These are phyloP conservation scores for Boletus mariae DNA, from an alignment of 1,284 basidiomycete species.

Conservation along the genomic window DNA sequence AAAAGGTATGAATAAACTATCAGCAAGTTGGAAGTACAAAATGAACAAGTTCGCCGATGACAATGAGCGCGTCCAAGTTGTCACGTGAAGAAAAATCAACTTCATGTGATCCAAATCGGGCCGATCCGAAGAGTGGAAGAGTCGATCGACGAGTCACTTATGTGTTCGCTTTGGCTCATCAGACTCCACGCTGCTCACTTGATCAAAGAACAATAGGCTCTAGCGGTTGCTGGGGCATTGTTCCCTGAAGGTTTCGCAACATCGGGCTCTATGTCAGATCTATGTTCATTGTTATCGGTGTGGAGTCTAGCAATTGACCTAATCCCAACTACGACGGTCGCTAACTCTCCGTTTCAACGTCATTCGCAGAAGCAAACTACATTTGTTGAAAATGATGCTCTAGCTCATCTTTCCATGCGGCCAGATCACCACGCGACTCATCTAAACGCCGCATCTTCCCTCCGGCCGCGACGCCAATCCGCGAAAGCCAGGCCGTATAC, in stretches of 20 bases:
- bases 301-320: too few species aligned
- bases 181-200: too few species aligned
- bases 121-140: too few species aligned
- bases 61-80: slow-evolving; percentile 5
- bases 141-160: too few species aligned
- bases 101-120: too few species aligned
- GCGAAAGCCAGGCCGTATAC: slow-evolving; percentile 27
- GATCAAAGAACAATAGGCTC: too few species aligned
- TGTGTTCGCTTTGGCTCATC: too few species aligned
- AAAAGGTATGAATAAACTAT: not conserved
- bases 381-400: slow-evolving; percentile 12
- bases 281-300: too few species aligned
- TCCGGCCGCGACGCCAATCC: slow-evolving; percentile 22
- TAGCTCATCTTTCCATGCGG: slow-evolving; percentile 21
- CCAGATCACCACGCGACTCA: slow-evolving; percentile 38
- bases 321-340: not conserved
- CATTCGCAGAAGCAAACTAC: slow-evolving; percentile 4
- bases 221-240: too few species aligned
- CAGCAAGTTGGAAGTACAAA: not conserved
- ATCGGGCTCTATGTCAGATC: not conserved
- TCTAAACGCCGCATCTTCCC: slow-evolving; percentile 46
- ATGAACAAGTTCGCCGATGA: not conserved
- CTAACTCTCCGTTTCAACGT: not conserved
- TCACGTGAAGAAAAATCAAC: slow-evolving; percentile 24
- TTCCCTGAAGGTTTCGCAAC: too few species aligned